Base-by-base conservation (phyloP, 495 filamentous ascomycete genomes). In the Lasiosphaeris hirsuta region DNA sequence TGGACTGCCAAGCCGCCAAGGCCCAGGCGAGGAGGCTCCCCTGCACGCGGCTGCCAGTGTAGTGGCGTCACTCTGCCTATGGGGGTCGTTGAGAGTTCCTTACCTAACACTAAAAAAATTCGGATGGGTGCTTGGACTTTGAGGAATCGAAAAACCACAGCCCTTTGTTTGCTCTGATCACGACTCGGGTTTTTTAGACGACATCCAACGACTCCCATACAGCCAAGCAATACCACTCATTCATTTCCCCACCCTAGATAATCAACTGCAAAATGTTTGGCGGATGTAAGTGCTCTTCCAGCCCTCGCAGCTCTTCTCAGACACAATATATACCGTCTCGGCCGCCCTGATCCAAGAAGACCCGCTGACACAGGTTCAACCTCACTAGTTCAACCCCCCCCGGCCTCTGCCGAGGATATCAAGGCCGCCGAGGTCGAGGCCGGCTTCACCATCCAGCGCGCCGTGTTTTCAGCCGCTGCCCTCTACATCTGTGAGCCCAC, bases 401-500 rank as follows among this genome's bases (percentile, higher is more conserved):
- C 73, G 57, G 66, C 69, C 43, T 75, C 73, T 36, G 59, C 71
- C 19, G 82, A 79, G 55, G 82, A 86, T 73, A 63, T 85, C 58
- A 74, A 68, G 75, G 81, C 80, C 43, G 83, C 82, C 67, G 90
- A 94, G 77, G 73, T 77, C 47, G 84, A 90, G 74, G 90, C 92
- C 40, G 75, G 69, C 65, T 77, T 80, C 68, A 89, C 85, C 45
- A 67, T 92, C 64, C 81, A 84, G 67, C 78, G 74, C 46, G 83
- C 83, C 60, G 60, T 90, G 54, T 79, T 80, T 36, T 79, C 82
- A 47, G 82, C 85, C 58, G 70, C 88, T 62, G 57, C 86, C 34
- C 82, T 96, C 58, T 96, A 96, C 75, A 75, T 96, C 49, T 92
- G 92, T 96, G 84, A 63, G 87, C 33, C 33, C 18, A 10, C 23